Percentiles rank a stretch among this genome's conserved stretches.
Evolutionary conservation across 306 rosid species (phyloP).

Genomic region (Myrica gale): DNA sequence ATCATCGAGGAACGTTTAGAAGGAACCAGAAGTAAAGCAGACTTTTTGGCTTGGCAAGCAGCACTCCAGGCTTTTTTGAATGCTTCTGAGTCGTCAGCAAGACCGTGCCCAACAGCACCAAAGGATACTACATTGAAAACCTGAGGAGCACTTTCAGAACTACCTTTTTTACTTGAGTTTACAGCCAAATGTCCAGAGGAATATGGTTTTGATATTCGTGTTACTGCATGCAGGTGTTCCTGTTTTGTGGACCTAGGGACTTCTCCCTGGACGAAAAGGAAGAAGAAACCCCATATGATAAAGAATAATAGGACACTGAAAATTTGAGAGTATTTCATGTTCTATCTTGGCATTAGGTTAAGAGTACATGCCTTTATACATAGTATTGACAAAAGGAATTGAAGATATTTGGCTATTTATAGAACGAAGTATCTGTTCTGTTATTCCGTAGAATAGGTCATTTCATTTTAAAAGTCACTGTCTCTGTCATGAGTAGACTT

Average conservation of each 20-base stretch:
- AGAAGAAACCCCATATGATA: neutral
- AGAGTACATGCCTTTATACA: too few relatives aligned
- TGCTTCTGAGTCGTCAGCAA: conserved; percentile 1
- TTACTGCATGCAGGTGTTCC: neutral
- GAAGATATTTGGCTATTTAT: too few relatives aligned
- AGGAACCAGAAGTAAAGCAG: conserved; percentile 3
- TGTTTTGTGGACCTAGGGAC: neutral
- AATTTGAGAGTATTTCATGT: too few relatives aligned
- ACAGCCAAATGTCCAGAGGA: conserved; percentile 25
- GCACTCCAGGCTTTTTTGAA: neutral
- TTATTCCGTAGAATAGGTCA: too few relatives aligned
- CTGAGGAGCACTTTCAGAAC: neutral
- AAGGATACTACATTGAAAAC: neutral
- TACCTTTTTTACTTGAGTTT: conserved; percentile 14
- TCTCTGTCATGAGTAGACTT: too few relatives aligned
- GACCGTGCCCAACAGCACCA: conserved; percentile 7
- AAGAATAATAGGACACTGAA: too few relatives aligned
- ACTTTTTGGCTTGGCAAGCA: neutral
- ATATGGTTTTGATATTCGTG: conserved; percentile 34
- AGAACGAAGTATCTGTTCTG: too few relatives aligned
- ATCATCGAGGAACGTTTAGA: neutral
- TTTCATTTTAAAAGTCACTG: too few relatives aligned
- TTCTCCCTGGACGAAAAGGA: conserved; percentile 10
- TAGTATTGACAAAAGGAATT: too few relatives aligned
- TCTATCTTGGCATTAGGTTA: too few relatives aligned